phyloP scores from a whole-genome alignment of 495 filamentous ascomycete species.

The Acidomyces sp. region DNA sequence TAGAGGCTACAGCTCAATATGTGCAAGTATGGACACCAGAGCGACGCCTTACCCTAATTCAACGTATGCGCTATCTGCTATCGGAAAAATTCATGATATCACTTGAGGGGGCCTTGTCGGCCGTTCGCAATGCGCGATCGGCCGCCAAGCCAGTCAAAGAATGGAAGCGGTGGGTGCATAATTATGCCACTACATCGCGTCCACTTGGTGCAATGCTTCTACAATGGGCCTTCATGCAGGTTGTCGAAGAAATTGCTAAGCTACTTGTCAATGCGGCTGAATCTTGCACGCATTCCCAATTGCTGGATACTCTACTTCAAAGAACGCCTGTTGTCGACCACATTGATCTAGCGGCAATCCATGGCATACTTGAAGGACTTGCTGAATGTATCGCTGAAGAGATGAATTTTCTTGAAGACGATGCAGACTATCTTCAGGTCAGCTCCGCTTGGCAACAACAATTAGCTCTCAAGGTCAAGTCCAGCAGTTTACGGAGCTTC shows the following conservation, averaged over 20 bases:
- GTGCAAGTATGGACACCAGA: slow-evolving; percentile 62
- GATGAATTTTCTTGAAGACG: slow-evolving; percentile 75
- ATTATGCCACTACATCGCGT: slow-evolving; percentile 63
- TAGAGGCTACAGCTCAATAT: slow-evolving; percentile 64
- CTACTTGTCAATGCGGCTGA: slow-evolving; percentile 46
- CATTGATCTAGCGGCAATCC: slow-evolving; percentile 1
- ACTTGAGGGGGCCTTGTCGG: slow-evolving; percentile 76
- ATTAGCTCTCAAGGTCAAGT: slow-evolving; percentile 75
- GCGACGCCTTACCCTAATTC: slow-evolving; percentile 58
- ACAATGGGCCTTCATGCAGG: slow-evolving; percentile 70
- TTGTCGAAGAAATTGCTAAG: slow-evolving; percentile 67
- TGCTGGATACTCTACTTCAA: slow-evolving; percentile 61
- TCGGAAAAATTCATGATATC: slow-evolving; percentile 71
- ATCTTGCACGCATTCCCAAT: slow-evolving; percentile 36
- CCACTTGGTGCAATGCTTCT: slow-evolving; percentile 88
- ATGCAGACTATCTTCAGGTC: slow-evolving; percentile 74
- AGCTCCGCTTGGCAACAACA: slow-evolving; percentile 77
- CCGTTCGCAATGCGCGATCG: slow-evolving; percentile 51
- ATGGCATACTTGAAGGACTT: slow-evolving; percentile 47
- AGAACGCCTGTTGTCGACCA: slow-evolving; percentile 21
- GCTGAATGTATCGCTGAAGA: slow-evolving; percentile 65
- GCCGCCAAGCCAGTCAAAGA: slow-evolving; percentile 43
- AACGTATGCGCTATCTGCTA: slow-evolving; percentile 54
- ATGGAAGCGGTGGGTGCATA: slow-evolving; percentile 73
- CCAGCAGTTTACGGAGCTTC: slow-evolving; percentile 65